Evolutionary conservation across 2,329 filamentous ascomycete species (phyloP), one percentile per base, ranked within the genome.

Genomic region (Nothomitra cinnamomea): DNA sequence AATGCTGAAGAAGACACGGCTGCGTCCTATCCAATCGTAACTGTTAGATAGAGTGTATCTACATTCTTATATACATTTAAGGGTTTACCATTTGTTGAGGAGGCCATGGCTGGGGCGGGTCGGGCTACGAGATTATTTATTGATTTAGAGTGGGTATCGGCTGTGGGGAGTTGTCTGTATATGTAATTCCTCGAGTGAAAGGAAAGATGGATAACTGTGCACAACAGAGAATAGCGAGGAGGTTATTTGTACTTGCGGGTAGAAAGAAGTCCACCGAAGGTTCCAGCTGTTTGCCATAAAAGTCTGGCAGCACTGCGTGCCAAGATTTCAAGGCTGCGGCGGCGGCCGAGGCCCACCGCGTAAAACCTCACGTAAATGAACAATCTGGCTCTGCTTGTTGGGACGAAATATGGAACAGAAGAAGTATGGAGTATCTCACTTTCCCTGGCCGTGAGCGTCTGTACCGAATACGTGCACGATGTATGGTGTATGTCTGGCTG

Each of bases 1-100:
- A 66, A 98, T 82, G 72, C 96, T 89, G 68, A 98, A 95, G 74
- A 83, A 98, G 71, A 95, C 89, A 61, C 85, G 82, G 65, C 80
- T 79, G 63, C 85, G 83, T 66, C 74, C 74, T 73, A 65, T n/a
- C n/a, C 59, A 62, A 49, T 8, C 25, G 25, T 32, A 19, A 8
- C 10, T 48, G 12, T 49, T 35, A 49, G 45, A 49, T 19, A 5
- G n/a, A 32, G 28, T 10, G 28, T 32, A 10, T 4, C 28, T 32
- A 4, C 4, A 32, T 32, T 32, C 10, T 32, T 32, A 4, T 5
- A 10, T 32, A 32, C 28, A n/a, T n/a, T 10, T 5, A 32, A 4
- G 10, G 5, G 10, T 32, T 35, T 28, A 49, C 45, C 25, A 8
- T 49, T 24, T 49, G 24, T 35, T 19, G 25, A 24, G 24, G 45